phyloP scores from a whole-genome alignment of 441 rosid species.

The Mallotus japonicus region DNA sequence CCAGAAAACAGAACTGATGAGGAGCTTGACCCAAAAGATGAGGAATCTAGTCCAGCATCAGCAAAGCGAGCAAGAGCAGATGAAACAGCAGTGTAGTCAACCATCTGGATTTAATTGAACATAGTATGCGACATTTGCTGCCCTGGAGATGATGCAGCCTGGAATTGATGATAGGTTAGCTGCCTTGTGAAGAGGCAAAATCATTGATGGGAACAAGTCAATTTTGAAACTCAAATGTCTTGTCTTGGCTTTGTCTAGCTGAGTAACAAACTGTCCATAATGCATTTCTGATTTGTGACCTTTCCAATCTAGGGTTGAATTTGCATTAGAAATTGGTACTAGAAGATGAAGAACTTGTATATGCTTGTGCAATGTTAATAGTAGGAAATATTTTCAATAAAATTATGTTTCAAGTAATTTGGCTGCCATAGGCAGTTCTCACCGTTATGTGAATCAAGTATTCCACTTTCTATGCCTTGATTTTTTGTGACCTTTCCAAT shows the following conservation, averaged over 20 bases:
- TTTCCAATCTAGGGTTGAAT: slow-evolving; percentile 9
- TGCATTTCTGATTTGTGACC: slow-evolving; percentile 1
- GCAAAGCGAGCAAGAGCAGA: slow-evolving; percentile 37
- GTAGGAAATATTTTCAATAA: not conserved
- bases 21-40: slow-evolving; percentile 20
- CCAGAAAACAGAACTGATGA: slow-evolving; percentile 14
- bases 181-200: slow-evolving; percentile 9
- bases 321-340: slow-evolving; percentile 10
- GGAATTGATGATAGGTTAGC: not conserved
- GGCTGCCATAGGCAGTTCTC: not conserved
- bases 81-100: slow-evolving; percentile 21
- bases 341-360: slow-evolving; percentile 8
- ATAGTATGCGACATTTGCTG: not conserved
- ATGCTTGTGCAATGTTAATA: slow-evolving; percentile 14
- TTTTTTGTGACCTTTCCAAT: no score
- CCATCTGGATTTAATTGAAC: not conserved
- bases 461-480: no score
- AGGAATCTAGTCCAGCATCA: slow-evolving; percentile 19
- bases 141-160: slow-evolving; percentile 4
- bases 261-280: slow-evolving; percentile 10
- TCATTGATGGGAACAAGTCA: slow-evolving; percentile 9
- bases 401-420: slow-evolving; percentile 1
- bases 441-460: not conserved
- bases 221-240: slow-evolving; percentile 11
- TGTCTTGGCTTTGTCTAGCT: not conserved